Conservation (phyloP, 179 eudicot species). For the Pouteria campechiana region DNA sequence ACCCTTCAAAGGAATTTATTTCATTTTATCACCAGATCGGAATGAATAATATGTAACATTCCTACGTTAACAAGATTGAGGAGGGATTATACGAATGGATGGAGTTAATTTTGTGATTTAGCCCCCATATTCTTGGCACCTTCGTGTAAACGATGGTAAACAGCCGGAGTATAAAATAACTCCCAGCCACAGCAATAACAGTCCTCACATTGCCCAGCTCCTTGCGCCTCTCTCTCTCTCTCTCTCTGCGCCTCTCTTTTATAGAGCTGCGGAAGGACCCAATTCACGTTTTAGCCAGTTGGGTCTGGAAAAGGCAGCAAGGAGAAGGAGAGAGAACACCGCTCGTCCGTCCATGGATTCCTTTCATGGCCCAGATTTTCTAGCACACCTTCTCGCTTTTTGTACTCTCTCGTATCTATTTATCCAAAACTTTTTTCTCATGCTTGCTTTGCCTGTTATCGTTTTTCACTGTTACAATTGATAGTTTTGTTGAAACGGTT, state of each 20-base stretch:
- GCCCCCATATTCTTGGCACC: too few relatives aligned
- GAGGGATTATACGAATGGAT: too few relatives aligned
- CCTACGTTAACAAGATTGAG: too few relatives aligned
- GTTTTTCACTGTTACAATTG: neutral
- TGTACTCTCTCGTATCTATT: neutral
- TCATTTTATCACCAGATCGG: too few relatives aligned
- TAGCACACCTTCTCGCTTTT: slow-evolving; percentile 7
- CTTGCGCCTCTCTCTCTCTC: slow-evolving; percentile 4
- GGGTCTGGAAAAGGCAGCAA: slow-evolving; percentile 8
- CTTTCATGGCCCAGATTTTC: slow-evolving; percentile 5
- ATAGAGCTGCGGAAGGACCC: neutral
- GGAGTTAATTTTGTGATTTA: too few relatives aligned
- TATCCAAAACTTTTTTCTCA: neutral
- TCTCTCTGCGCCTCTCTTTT: neutral
- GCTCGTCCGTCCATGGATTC: slow-evolving; percentile 14
- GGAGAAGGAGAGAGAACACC: too few relatives aligned
- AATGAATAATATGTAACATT: too few relatives aligned
- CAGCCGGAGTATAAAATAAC: too few relatives aligned
- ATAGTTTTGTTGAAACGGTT: slow-evolving; percentile 3
- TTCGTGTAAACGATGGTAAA: too few relatives aligned
- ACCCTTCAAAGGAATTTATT: too few relatives aligned
- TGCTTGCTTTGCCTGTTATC: neutral
- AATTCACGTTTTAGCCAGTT: slow-evolving; percentile 1
- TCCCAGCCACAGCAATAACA: too few relatives aligned
- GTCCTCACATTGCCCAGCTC: neutral